phyloP scores from a whole-genome alignment of 2,329 filamentous ascomycete species.

The Aspergillus sojae region DNA sequence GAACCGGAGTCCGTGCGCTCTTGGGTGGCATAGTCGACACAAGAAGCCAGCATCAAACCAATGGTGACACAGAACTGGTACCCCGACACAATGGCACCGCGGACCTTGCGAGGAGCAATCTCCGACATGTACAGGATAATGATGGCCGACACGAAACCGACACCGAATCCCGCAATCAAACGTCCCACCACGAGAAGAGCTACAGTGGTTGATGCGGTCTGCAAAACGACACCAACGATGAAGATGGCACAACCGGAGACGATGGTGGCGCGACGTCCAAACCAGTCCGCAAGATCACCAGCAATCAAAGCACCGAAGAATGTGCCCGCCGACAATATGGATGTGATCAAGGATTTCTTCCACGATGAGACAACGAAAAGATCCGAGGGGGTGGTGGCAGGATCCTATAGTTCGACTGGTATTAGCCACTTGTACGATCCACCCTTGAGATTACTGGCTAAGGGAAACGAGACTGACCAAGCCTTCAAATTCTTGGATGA shows the following conservation, averaged over 20 bases:
- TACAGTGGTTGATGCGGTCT: conserved; percentile 60
- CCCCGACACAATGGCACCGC: conserved; percentile 76
- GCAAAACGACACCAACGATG: conserved; percentile 67
- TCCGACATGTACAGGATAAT: conserved; percentile 88
- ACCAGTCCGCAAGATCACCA: conserved; percentile 74
- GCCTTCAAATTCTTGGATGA: conserved; percentile 45
- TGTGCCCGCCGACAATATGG: conserved; percentile 75
- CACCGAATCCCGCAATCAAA: conserved; percentile 74
- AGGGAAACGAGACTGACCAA: conserved; percentile 27
- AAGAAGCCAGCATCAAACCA: conserved; percentile 73
- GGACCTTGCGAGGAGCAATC: conserved; percentile 72
- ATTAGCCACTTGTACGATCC: not conserved
- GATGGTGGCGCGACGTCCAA: conserved; percentile 67
- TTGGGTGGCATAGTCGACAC: conserved; percentile 73
- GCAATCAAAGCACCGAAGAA: conserved; percentile 79
- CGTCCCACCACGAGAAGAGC: conserved; percentile 71
- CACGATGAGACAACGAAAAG: conserved; percentile 50
- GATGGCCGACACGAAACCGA: conserved; percentile 78
- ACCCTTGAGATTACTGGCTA: not conserved
- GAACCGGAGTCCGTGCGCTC: conserved; percentile 63
- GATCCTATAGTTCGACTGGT: conserved; percentile 20
- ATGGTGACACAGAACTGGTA: conserved; percentile 85
- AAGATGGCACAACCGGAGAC: conserved; percentile 74
- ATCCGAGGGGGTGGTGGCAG: conserved; percentile 32
- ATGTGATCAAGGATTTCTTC: conserved; percentile 67